Conservation (phyloP, 345 rosid genomes). For the Moricandia moricandioides region DNA sequence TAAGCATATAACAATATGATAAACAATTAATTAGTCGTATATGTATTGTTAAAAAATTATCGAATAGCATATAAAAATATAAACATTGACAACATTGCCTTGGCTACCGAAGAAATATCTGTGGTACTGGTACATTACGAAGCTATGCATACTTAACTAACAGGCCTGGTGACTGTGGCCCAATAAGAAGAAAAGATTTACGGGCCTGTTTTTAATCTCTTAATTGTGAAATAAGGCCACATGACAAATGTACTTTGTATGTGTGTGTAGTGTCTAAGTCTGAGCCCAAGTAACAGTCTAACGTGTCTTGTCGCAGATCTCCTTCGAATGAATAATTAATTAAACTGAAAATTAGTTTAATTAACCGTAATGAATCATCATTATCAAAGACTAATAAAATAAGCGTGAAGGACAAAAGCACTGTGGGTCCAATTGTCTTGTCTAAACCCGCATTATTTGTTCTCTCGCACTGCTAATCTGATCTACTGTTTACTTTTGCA, state of each 20-base stretch:
- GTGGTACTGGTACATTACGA: background rate
- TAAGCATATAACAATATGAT: background rate
- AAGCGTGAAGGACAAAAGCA: conserved; percentile 43
- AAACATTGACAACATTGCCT: background rate
- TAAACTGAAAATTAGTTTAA: background rate
- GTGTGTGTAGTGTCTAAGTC: background rate
- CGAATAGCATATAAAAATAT: background rate
- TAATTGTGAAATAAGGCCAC: background rate
- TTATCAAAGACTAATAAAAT: conserved; percentile 32
- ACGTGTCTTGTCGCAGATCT: conserved; percentile 16
- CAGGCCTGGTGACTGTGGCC: background rate
- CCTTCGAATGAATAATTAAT: background rate
- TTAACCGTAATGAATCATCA: conserved; percentile 24
- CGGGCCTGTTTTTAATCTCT: background rate
- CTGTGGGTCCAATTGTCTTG: conserved; percentile 25
- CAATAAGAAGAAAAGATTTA: background rate
- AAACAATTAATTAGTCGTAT: background rate
- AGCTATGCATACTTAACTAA: background rate
- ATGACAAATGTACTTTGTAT: background rate
- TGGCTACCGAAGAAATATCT: background rate
- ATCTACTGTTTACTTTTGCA: conserved; percentile 22
- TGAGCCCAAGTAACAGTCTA: conserved; percentile 8
- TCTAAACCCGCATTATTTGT: conserved; percentile 34
- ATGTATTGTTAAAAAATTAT: background rate
- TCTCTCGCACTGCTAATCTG: conserved; percentile 22